Percentiles rank a stretch among this genome's conserved stretches.
Evolutionary conservation across 495 filamentous ascomycete species (phyloP).

Genomic region (Tuber magnatum): DNA sequence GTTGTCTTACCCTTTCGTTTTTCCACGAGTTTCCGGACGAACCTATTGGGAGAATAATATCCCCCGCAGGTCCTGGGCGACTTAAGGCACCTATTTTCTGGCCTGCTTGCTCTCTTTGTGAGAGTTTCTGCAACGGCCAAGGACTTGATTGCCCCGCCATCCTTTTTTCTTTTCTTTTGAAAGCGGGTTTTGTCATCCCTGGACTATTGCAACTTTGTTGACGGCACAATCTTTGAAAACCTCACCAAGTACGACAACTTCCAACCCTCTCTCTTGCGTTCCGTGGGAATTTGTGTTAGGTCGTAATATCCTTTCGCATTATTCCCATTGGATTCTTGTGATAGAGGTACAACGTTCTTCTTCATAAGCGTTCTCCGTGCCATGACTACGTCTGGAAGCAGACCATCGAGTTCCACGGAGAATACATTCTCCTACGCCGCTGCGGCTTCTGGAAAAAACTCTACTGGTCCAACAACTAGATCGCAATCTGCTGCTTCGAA

Average conservation of each 20-base stretch:
- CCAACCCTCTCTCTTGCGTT: conserved; percentile 24
- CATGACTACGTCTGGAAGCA: conserved; percentile 36
- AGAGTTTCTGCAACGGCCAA: conserved; percentile 30
- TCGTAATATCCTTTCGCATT: conserved; percentile 21
- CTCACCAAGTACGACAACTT: conserved; percentile 24
- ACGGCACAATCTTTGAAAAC: conserved; percentile 31
- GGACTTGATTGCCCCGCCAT: conserved; percentile 33
- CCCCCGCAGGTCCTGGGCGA: conserved; percentile 26
- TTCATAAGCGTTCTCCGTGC: conserved; percentile 17
- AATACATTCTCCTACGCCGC: conserved; percentile 84
- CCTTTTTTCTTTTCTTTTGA: conserved; percentile 22
- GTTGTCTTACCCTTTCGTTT: conserved; percentile 10
- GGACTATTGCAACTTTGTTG: conserved; percentile 31
- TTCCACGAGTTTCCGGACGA: conserved; percentile 23
- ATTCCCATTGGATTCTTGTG: conserved; percentile 25
- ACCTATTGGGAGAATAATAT: conserved; percentile 10
- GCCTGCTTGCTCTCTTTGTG: conserved; percentile 30
- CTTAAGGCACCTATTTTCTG: conserved; percentile 23
- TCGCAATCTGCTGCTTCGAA: conserved; percentile 34
- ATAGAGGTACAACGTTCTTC: conserved; percentile 21
- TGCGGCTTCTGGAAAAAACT: conserved; percentile 54
- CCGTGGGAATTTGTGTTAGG: conserved; percentile 31
- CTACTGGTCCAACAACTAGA: conserved; percentile 20
- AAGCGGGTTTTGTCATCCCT: conserved; percentile 30
- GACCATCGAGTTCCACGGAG: conserved; percentile 43